phyloP scores from a whole-genome alignment of 495 filamentous ascomycete genomes.

The Aspergillus egyptiacus region DNA sequence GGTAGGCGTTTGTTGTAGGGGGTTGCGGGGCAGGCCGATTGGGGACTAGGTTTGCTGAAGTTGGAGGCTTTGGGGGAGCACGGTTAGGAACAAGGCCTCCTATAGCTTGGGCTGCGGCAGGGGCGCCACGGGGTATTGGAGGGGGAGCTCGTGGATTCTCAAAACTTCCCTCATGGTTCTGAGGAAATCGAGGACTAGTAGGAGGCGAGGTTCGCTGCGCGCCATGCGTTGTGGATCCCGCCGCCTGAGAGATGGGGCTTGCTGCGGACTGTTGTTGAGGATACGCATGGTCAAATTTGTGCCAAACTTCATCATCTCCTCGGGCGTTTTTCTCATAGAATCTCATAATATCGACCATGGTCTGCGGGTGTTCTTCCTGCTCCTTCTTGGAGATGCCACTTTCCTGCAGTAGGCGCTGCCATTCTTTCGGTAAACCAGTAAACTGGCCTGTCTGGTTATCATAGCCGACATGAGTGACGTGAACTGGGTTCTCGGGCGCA shows the following conservation, averaged over 20 bases:
- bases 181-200: slow-evolving; percentile 85
- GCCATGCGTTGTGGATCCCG: slow-evolving; percentile 15
- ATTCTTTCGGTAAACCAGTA: slow-evolving; percentile 94
- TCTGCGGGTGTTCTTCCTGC: slow-evolving; percentile 89
- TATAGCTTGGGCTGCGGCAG: slow-evolving; percentile 21
- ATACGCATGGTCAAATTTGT: slow-evolving; percentile 88
- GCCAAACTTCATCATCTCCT: slow-evolving; percentile 78
- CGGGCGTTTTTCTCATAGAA: slow-evolving; percentile 94
- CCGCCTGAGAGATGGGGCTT: slow-evolving; percentile 25
- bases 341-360: slow-evolving; percentile 87
- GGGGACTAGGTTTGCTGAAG: slow-evolving; percentile 26
- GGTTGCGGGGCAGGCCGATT: slow-evolving; percentile 47
- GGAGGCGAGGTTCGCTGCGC: slow-evolving; percentile 60
- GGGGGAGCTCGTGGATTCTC: slow-evolving; percentile 94
- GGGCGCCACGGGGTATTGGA: slow-evolving; percentile 64
- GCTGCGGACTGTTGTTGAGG: slow-evolving; percentile 50
- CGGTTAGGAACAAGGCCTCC: slow-evolving; percentile 39
- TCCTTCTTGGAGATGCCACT: slow-evolving; percentile 95
- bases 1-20: slow-evolving; percentile 32
- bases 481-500: slow-evolving; percentile 91
- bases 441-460: slow-evolving; percentile 96
- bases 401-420: slow-evolving; percentile 91
- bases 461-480: slow-evolving; percentile 96
- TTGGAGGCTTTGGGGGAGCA: slow-evolving; percentile 41
- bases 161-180: slow-evolving; percentile 87